Conservation (phyloP, 176 grass and related monocot genomes). For the Raddia distichophylla region DNA sequence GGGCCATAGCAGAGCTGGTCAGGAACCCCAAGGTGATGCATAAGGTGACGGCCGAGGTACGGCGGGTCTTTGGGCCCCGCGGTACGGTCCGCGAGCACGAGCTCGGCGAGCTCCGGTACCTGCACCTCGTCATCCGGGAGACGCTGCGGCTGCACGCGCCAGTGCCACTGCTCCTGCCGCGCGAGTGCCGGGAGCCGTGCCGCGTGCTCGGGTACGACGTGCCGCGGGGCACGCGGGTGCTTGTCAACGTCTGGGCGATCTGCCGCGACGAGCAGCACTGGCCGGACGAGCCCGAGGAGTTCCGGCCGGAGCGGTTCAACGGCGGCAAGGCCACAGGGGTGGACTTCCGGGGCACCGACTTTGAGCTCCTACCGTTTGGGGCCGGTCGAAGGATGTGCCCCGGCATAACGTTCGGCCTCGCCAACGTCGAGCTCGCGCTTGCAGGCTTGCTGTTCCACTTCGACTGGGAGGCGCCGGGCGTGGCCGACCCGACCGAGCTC, state of each 20-base stretch:
- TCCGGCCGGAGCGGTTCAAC: too few relatives aligned
- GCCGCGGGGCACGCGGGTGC: conserved; percentile 40
- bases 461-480: conserved; percentile 45
- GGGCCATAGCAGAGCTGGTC: conserved; percentile 62
- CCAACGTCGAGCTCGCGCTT: conserved; percentile 53
- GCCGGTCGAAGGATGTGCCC: conserved; percentile 62
- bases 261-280: background rate
- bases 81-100: conserved; percentile 24
- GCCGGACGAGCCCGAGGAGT: too few relatives aligned
- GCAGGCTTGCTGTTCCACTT: conserved; percentile 53
- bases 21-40: conserved; percentile 46
- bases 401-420: conserved; percentile 47
- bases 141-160: too few relatives aligned
- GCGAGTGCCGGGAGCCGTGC: background rate
- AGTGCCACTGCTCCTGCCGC: too few relatives aligned
- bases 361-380: conserved; percentile 58
- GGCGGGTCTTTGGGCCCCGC: conserved; percentile 31
- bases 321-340: background rate
- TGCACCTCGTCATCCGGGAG: too few relatives aligned
- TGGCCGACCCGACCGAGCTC: background rate
- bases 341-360: conserved; percentile 49
- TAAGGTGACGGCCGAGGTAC: conserved; percentile 55
- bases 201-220: conserved; percentile 55
- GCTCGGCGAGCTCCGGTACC: conserved; percentile 17
- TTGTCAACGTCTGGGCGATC: conserved; percentile 70